Base-by-base conservation (phyloP, 2,329 filamentous ascomycete species). In the Pseudogymnoascus sp. region DNA sequence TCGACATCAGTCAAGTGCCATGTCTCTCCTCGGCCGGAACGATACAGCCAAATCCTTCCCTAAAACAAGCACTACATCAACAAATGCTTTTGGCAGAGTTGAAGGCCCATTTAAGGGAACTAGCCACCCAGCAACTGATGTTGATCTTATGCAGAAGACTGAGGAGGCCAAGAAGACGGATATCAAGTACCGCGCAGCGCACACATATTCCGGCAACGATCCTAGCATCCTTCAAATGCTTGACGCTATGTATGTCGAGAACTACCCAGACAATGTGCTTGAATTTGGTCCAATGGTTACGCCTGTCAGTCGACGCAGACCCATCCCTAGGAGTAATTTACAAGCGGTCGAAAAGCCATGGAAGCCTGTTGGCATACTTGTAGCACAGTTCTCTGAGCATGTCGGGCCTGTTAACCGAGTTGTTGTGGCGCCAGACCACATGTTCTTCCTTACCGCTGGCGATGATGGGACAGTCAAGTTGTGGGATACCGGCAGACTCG, bases 381-480 rank as follows among this genome's bases (percentile, higher is more conserved):
- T 97, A 18, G 90, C 92, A 1, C 90, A 90, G 0, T 91, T 97
- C 68, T 84, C 89, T 1, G 94, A 99, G 71, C 94, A 99, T 70
- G 85, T 80, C 26, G 90, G 84, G 0, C 82, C 89, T 6, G 83
- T 97, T 64, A 96, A 88, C 68, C 84, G 92, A 8, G 83, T 97
- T 9, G 78, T 88, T 2, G 83, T 90, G 6, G 86, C 94, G 1
- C 90, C 92, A 0, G 94, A 99, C 69, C 92, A 99, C 71, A 77
- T 86, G 3, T 99, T 99, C 74, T 99, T 99, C 72, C 81, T 96
- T 60, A 97, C 94, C 0, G 92, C 86, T 5, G 92, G 92, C 8
- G 90, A 96, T 68, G 94, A 99, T 72, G 90, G 94, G 2, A 84
- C 82, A 5, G 89, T 96, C 60, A 95, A 90, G 69, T 81, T 99